These are phyloP conservation scores for Hibiscus syriacus DNA, from an alignment of 345 rosid genomes.

Conservation along the genomic window DNA sequence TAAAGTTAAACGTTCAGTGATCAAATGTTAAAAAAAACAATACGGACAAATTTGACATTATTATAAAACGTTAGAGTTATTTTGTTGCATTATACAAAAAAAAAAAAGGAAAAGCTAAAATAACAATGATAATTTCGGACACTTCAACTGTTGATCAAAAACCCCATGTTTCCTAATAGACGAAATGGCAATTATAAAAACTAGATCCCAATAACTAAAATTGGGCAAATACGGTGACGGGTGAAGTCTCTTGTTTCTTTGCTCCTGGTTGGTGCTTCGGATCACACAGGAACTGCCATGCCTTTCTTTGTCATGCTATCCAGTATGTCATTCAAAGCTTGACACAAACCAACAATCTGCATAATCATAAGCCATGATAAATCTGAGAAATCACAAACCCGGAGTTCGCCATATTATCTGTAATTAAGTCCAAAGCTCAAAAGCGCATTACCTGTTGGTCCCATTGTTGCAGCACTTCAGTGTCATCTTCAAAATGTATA, in stretches of 20 bases:
- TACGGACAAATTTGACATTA: too few species aligned
- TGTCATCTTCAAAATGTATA: conserved; percentile 94
- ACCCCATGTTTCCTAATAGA: background rate
- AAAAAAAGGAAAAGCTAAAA: too few species aligned
- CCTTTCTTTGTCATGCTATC: conserved; percentile 33
- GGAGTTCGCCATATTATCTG: background rate
- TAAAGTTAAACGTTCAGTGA: too few species aligned
- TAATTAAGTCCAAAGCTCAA: background rate
- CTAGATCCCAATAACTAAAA: background rate
- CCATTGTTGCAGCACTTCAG: conserved; percentile 97
- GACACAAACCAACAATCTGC: conserved; percentile 93
- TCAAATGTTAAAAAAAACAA: too few species aligned
- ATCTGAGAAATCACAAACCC: background rate
- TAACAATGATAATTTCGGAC: background rate
- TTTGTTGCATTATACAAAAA: too few species aligned
- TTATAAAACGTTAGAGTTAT: too few species aligned
- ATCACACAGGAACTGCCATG: background rate
- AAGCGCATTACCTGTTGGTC: conserved; percentile 72
- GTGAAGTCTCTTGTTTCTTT: background rate
- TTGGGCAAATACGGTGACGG: too few species aligned
- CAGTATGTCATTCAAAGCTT: conserved; percentile 82
- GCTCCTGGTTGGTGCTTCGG: background rate
- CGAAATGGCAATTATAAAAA: background rate
- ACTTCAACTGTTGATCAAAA: background rate
- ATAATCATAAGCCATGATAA: conserved; percentile 8